phyloP scores from a whole-genome alignment of 2,329 filamentous ascomycete species.

The Scedosporium aurantiacum region DNA sequence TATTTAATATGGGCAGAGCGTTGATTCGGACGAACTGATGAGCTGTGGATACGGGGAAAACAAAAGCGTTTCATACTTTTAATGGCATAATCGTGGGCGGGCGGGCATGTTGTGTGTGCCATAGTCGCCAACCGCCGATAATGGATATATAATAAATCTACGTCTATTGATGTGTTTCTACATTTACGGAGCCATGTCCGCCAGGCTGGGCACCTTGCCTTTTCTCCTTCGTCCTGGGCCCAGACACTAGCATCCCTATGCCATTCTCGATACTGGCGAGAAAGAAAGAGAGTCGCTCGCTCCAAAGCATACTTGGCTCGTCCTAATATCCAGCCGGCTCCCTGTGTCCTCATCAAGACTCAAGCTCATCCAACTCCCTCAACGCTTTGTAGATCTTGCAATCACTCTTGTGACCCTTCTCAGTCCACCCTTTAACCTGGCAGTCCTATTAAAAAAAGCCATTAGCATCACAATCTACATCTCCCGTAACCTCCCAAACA shows the following conservation, averaged over 20 bases:
- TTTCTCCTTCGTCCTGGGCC: too few species aligned
- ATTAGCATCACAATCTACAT: neutral
- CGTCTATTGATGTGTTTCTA: too few species aligned
- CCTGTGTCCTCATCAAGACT: neutral
- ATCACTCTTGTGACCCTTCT: conserved; percentile 10
- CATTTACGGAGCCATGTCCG: too few species aligned
- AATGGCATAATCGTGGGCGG: neutral
- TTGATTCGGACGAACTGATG: neutral
- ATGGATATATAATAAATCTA: too few species aligned
- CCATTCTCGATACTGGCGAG: neutral
- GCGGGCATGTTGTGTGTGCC: neutral
- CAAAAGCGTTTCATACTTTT: neutral
- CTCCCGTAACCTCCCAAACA: neutral
- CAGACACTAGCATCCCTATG: too few species aligned
- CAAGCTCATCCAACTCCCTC: conserved; percentile 5
- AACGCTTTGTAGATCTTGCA: conserved; percentile 11
- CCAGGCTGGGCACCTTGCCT: too few species aligned
- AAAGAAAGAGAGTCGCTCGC: neutral
- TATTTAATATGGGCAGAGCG: conserved; percentile 6
- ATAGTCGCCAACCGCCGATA: too few species aligned
- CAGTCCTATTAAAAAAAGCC: conserved; percentile 9
- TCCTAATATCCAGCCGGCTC: neutral
- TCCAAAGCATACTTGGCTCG: too few species aligned
- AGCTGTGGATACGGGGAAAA: neutral
- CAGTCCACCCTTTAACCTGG: conserved; percentile 11